phyloP scores from a whole-genome alignment of 352 stramenopile genomes.

The Phytophthora aleatoria region DNA sequence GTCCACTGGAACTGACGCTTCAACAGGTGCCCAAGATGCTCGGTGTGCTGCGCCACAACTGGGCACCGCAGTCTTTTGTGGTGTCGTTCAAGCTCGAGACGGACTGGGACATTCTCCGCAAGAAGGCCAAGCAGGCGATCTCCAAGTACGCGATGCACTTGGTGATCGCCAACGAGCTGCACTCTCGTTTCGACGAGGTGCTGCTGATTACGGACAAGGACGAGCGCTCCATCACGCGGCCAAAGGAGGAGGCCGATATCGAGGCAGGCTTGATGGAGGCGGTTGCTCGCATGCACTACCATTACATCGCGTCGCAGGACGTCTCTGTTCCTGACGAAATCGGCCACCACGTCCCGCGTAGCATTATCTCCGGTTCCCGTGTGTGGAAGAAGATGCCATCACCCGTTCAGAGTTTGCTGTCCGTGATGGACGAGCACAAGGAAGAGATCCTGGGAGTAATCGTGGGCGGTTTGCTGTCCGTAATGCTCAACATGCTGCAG shows the following conservation, averaged over 20 bases:
- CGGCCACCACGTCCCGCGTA: conserved; percentile 40
- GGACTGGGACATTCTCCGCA: conserved; percentile 92
- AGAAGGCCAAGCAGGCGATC: conserved; percentile 93
- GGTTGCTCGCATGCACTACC: conserved; percentile 69
- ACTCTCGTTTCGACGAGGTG: conserved; percentile 93
- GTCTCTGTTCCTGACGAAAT: conserved; percentile 65
- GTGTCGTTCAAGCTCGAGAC: conserved; percentile 99
- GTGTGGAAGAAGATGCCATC: conserved; percentile 51
- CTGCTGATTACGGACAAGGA: conserved; percentile 72
- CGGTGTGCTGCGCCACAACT: conserved; percentile 87
- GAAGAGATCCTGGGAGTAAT: conserved; percentile 77
- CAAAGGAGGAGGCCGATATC: conserved; percentile 69
- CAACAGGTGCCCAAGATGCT: conserved; percentile 97
- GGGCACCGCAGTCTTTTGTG: conserved; percentile 95
- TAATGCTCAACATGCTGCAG: conserved; percentile 77
- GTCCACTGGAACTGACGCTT: conserved; percentile 85
- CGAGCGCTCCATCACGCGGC: conserved; percentile 55
- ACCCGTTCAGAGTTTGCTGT: conserved; percentile 46
- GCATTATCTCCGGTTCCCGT: conserved; percentile 21
- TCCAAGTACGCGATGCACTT: conserved; percentile 96
- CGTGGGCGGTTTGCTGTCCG: conserved; percentile 69
- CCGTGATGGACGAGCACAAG: conserved; percentile 63
- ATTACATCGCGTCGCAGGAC: conserved; percentile 68
- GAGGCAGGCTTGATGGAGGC: conserved; percentile 66
- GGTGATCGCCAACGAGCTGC: conserved; percentile 97